phyloP scores from a whole-genome alignment of 108 stramenopile species.

The Schizochytrium sp. region DNA sequence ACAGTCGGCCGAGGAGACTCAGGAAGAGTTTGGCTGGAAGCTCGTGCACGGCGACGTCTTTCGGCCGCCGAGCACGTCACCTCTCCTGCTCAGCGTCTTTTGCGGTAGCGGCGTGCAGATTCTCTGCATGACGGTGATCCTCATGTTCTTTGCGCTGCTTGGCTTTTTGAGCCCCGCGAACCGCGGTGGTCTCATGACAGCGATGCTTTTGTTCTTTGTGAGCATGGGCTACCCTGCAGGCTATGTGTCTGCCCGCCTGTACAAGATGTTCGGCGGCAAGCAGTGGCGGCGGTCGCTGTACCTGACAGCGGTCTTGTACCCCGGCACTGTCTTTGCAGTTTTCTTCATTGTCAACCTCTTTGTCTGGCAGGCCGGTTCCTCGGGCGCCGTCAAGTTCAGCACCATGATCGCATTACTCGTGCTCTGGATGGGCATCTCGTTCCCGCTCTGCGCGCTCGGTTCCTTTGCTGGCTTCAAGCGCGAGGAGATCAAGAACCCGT shows the following conservation, averaged over 20 bases:
- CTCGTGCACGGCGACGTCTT: constrained; percentile 94
- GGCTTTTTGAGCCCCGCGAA: constrained; percentile 91
- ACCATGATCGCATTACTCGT: constrained; percentile 75
- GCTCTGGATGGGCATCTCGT: constrained; percentile 75
- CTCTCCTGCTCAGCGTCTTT: constrained; percentile 70
- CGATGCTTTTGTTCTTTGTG: constrained; percentile 87
- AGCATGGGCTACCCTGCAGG: constrained; percentile 84
- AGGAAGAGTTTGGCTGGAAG: constrained; percentile 98
- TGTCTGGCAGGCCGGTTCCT: constrained; percentile 69
- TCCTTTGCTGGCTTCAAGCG: constrained; percentile 81
- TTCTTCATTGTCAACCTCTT: constrained; percentile 75
- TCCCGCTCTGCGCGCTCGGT: constrained; percentile 90
- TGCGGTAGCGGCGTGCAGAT: constrained; percentile 86
- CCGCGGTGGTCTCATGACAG: constrained; percentile 88
- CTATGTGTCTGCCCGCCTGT: constrained; percentile 78
- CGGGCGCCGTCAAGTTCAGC: constrained; percentile 80
- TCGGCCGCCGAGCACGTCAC: constrained; percentile 69
- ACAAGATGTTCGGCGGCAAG: constrained; percentile 96
- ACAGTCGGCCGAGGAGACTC: constrained; percentile 57
- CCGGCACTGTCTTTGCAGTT: constrained; percentile 65
- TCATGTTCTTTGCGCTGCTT: constrained; percentile 81
- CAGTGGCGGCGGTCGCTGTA: constrained; percentile 70
- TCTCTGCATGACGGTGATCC: constrained; percentile 67
- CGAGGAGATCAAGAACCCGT: constrained; percentile 67
- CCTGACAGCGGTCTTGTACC: constrained; percentile 71